Base-by-base conservation (phyloP, 768 basidiomycete species). In the Coprinopsis cinerea region DNA sequence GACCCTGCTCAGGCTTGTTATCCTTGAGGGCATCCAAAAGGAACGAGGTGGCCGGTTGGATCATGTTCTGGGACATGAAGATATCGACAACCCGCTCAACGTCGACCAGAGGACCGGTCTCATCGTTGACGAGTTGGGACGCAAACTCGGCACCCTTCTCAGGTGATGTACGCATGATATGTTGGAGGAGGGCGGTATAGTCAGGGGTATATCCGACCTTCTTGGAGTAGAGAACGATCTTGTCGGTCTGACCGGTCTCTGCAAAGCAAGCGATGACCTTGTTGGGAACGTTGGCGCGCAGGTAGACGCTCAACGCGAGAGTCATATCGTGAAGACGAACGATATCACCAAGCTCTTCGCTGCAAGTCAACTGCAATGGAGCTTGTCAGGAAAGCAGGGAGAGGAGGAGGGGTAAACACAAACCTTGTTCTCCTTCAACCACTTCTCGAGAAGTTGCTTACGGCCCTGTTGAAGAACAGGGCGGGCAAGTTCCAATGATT, bases 51-150 rank as follows among this genome's bases (percentile, higher is more conserved):
- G 96, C 96, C 17, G 94, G 95, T 66, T 98, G 96, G 51, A 98
- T 94, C 92, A 98, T 92, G 70, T 97, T 98, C 64, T 96, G 94
- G 0, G 88, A 88, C 92, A 97, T 96, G 76, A 99, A 98, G 59
- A 98, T 96, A 61, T 99, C 96, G 53, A 97, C 93, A 48, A 97
- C 89, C 47, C 94, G 75, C 65, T 98, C 95, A 51, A 98, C 70
- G 59, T 99, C 95, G 36, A 98, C 89, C 51, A 98, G 67, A 13
- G 96, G 86, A 2, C 96, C 96, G 36, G 69, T 70, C 67, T 98
- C 96, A 55, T 98, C 92, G 64, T 97, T 97, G 36, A 85, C 88
- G 14, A 99, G 78, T 61, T 92, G 88, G 7, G 82, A 77, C n/a
- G 96, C 96, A 61, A 99, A 98, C 71, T 98, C 96, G 6, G 92